Percentiles rank a stretch among this genome's conserved stretches.
Conservation (phyloP, 345 rosid genomes). For the Geranium rotundifolium region DNA sequence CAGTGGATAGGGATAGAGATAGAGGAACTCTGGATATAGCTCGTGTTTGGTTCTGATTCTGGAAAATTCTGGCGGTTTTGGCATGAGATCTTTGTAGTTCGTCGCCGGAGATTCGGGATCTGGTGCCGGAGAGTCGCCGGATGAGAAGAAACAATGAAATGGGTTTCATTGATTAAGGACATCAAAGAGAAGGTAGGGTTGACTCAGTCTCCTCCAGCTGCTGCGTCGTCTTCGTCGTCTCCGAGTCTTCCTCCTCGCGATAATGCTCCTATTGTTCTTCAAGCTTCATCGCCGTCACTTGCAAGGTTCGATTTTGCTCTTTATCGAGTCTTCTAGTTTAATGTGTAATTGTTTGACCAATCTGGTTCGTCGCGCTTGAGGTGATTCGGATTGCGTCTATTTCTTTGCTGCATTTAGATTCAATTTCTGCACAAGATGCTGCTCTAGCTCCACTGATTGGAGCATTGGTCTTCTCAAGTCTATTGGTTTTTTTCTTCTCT, state of each 20-base stretch:
- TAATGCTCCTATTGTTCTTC: conserved; percentile 26
- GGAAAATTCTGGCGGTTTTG: conserved; percentile 6
- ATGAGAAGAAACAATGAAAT: conserved; percentile 61
- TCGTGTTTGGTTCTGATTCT: background rate
- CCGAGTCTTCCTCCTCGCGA: conserved; percentile 28
- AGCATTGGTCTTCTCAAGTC: no score
- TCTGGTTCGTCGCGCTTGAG: background rate
- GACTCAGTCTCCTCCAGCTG: conserved; percentile 55
- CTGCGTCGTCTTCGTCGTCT: conserved; percentile 42
- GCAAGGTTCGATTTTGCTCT: conserved; percentile 22
- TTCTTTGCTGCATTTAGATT: background rate
- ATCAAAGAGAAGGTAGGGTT: conserved; percentile 95
- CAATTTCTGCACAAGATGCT: background rate
- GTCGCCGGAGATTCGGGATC: conserved; percentile 33
- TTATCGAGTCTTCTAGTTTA: no score
- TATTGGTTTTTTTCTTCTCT: no score
- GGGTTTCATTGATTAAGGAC: conserved; percentile 97
- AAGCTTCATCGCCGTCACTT: conserved; percentile 42
- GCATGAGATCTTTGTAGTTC: conserved; percentile 24
- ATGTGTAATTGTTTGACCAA: background rate
- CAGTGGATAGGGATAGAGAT: background rate
- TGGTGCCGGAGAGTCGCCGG: conserved; percentile 19
- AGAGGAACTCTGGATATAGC: background rate
- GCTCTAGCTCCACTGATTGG: background rate
- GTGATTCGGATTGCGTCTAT: no score